Evolutionary conservation across 495 filamentous ascomycete genomes (phyloP), one percentile per base, ranked within the genome.

Genomic region (Bathelium albidoporum): DNA sequence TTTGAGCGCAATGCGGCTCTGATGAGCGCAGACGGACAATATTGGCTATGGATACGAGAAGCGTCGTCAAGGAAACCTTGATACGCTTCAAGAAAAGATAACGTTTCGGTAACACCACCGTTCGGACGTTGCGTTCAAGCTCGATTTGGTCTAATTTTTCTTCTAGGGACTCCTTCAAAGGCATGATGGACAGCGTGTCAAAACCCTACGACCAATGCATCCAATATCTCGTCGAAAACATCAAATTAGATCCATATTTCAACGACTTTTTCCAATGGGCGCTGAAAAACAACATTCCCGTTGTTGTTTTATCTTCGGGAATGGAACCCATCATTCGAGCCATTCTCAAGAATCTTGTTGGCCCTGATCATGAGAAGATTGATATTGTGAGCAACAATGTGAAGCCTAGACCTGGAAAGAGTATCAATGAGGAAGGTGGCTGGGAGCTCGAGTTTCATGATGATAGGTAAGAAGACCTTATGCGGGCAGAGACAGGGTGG

Each of bases 311-410:
- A 20, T 93, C 89, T 45, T 87, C 86, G 16, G 93, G 93, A 49
- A 97, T 97, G 94, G 81, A 83, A 59, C 94, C 94, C 16, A 86
- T 97, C 69, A 97, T 97, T 75, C 80, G 85, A 41, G 89, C 89
- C 3, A 77, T 97, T 52, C 80, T 97, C 36, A 82, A 87, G 58
- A 80, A 89, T 49, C 80, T 95, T 24, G 78, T 97, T 9, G 93
- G 93, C 3, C 79, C 81, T 70, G 80, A 88, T 64, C 82, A 83
- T 61, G 81, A 86, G 58, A 82, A 89, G 62, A 83, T 97, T 69
- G 80, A 88, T 70, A 94, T 97, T 69, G 84, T 97, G 64, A 86
- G 87, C 76, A 98, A 97, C 70, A 78, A 89, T 61, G 89, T 90
- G 31, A 79, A 79, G 39, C 61, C 79, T n/a, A 68, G 84, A 72